Conservation (phyloP, 2,329 filamentous ascomycete genomes). For the Lithohypha guttulata region DNA sequence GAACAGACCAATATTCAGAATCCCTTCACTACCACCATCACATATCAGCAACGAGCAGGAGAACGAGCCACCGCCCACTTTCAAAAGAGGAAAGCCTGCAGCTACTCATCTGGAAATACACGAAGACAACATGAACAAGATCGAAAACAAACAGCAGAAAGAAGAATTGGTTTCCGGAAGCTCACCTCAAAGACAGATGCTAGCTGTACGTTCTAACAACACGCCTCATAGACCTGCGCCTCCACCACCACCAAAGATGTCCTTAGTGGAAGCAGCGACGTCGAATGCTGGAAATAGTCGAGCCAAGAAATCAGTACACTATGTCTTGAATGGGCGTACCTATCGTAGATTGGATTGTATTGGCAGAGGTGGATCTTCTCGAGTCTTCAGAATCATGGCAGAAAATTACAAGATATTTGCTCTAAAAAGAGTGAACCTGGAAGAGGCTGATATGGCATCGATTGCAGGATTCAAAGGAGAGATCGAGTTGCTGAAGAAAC, state of each 20-base stretch:
- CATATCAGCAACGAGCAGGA: constrained; percentile 67
- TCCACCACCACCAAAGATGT: constrained; percentile 86
- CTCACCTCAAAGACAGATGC: constrained; percentile 34
- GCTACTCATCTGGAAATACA: constrained; percentile 47
- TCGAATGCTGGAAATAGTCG: constrained; percentile 68
- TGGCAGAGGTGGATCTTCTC: constrained; percentile 82
- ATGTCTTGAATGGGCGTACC: constrained; percentile 81
- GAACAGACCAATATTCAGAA: constrained; percentile 46
- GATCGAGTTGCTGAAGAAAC: constrained; percentile 76
- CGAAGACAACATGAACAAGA: constrained; percentile 33
- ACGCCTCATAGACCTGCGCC: constrained; percentile 70
- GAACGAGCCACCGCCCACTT: constrained; percentile 64
- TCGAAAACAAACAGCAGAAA: constrained; percentile 30
- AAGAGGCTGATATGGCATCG: constrained; percentile 74
- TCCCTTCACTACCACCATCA: constrained; percentile 46
- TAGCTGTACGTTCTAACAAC: constrained; percentile 49
- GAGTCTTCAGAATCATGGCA: constrained; percentile 92
- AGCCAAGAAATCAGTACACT: constrained; percentile 63
- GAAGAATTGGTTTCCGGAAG: constrained; percentile 35
- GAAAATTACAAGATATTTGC: constrained; percentile 95
- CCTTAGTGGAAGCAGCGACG: constrained; percentile 82
- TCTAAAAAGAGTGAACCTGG: constrained; percentile 81
- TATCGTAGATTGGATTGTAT: constrained; percentile 86
- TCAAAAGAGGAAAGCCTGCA: constrained; percentile 51
- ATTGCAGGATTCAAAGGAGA: constrained; percentile 87